Evolutionary conservation across 352 stramenopile genomes (phyloP).

Genomic region (Globisporangium recalcitrans): DNA sequence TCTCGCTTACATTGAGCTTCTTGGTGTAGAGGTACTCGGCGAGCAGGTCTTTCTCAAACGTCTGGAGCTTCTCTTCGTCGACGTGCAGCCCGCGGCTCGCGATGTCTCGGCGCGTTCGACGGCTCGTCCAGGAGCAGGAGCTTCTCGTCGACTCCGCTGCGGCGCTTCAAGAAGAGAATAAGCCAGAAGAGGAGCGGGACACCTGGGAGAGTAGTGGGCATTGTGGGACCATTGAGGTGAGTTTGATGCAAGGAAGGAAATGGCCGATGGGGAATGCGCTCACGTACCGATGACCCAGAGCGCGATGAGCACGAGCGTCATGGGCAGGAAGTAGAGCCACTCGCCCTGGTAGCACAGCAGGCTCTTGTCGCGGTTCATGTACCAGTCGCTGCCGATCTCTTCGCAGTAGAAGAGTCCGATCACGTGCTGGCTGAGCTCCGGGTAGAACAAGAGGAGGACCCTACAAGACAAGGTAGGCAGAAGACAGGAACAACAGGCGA

Average conservation of each 20-base stretch:
- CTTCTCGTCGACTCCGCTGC: slow-evolving; percentile 41
- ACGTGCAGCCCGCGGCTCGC: slow-evolving; percentile 33
- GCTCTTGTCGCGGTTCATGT: slow-evolving; percentile 61
- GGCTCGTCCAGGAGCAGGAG: slow-evolving; percentile 41
- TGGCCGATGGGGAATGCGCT: neutral
- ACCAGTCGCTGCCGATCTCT: slow-evolving; percentile 52
- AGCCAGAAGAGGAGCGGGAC: slow-evolving; percentile 68
- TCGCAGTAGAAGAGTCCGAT: slow-evolving; percentile 74
- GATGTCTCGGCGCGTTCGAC: slow-evolving; percentile 31
- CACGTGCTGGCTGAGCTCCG: slow-evolving; percentile 62
- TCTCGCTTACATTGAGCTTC: slow-evolving; percentile 37
- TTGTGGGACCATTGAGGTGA: neutral
- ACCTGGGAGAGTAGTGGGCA: slow-evolving; percentile 22
- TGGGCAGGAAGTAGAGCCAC: slow-evolving; percentile 56
- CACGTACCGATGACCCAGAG: slow-evolving; percentile 61
- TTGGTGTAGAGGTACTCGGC: slow-evolving; percentile 49
- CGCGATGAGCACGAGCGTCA: slow-evolving; percentile 36
- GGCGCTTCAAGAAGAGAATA: slow-evolving; percentile 52
- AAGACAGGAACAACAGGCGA: neutral
- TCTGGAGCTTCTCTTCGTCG: slow-evolving; percentile 37
- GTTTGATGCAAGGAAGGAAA: neutral
- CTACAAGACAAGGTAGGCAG: slow-evolving; percentile 14
- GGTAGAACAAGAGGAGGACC: slow-evolving; percentile 68
- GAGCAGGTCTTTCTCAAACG: slow-evolving; percentile 50
- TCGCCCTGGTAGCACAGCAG: slow-evolving; percentile 44